Conservation (phyloP, 163 green algal genomes). For the Scenedesmus sp. region DNA sequence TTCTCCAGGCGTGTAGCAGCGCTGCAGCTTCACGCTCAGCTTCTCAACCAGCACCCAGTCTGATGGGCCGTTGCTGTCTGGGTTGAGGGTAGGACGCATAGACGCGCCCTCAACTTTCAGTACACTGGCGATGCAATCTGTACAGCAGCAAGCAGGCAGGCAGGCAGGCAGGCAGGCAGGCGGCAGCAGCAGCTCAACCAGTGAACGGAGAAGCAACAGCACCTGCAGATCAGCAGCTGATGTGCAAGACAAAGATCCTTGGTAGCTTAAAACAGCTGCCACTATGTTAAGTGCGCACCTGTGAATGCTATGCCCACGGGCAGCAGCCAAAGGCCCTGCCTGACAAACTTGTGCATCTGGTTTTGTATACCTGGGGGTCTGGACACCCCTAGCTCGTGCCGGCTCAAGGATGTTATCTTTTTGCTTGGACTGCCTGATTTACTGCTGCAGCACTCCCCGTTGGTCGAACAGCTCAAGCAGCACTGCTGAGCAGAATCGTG, state of each 20-base stretch:
- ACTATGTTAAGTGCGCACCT: not conserved
- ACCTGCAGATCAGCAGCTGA: not conserved
- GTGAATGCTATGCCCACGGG: conserved; percentile 26
- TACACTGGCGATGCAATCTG: conserved; percentile 48
- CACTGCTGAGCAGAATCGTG: not conserved
- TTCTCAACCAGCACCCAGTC: conserved; percentile 79
- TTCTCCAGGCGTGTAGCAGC: conserved; percentile 69
- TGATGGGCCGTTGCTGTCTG: not conserved
- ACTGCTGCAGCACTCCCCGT: not conserved
- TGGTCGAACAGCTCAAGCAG: not conserved
- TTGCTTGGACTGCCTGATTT: not conserved
- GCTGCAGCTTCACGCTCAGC: conserved; percentile 64
- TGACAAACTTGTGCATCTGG: conserved; percentile 16
- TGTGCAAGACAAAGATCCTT: not conserved
- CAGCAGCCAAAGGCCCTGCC: conserved; percentile 16
- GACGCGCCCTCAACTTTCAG: conserved; percentile 62
- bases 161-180: not conserved
- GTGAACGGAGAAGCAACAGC: not conserved
- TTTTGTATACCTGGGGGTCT: not conserved
- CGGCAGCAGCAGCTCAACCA: not conserved
- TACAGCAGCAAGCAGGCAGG: conserved; percentile 1
- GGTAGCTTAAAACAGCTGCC: not conserved
- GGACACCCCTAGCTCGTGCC: not conserved
- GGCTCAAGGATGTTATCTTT: not conserved
- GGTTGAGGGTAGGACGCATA: conserved; percentile 79